Base-by-base conservation (phyloP, 2,329 filamentous ascomycete species). In the Coniochaeta pulveracea region DNA sequence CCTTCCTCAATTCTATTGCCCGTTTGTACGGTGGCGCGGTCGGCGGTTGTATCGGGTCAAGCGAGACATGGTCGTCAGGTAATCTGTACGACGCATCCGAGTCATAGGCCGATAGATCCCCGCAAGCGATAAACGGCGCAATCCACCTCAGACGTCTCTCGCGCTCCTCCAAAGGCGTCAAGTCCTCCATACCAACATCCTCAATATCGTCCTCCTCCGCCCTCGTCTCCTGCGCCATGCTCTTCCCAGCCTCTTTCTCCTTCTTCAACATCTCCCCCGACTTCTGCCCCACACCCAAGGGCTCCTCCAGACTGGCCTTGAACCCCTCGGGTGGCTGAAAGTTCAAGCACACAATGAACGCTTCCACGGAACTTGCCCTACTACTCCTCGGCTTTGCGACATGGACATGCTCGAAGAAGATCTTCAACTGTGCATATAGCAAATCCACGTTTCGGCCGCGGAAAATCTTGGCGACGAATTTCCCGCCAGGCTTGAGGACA, bases 381-480 rank as follows among this genome's bases (percentile, higher is more conserved):
- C 85, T 94, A 41, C 85, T 93, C 34, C 91, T 68, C 3, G 91
- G 91, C 62, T 98, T 98, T 10, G 91, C 88, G 11, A 96, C 85
- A 15, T 85, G 74, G 26, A 98, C 91, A 34, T 74, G 66, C 43
- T 81, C 75, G 45, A 98, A 98, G 35, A 96, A 86, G 14, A 89
- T 75, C 54, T 88, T 91, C 34, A 98, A 71, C 55, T 98, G 91
- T 2, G 86, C 86, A 51, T 91, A 96, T 7, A 98, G 72, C 16
- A 96, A 65, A 51, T 96, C 91, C n/a, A 96, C 88, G 48, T 96
- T 91, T 46, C 86, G 80, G 11, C 85, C 88, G 11, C 91, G 68
- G 62, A 98, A 98, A 40, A 98, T 95, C 64, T 98, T 98, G 38
- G 91, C 91, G 6, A 98, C 89, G 47, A 98, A 98, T 50, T 85